These are phyloP conservation scores for Datisca glomerata DNA, from an alignment of 306 rosid genomes.

Conservation along the genomic window DNA sequence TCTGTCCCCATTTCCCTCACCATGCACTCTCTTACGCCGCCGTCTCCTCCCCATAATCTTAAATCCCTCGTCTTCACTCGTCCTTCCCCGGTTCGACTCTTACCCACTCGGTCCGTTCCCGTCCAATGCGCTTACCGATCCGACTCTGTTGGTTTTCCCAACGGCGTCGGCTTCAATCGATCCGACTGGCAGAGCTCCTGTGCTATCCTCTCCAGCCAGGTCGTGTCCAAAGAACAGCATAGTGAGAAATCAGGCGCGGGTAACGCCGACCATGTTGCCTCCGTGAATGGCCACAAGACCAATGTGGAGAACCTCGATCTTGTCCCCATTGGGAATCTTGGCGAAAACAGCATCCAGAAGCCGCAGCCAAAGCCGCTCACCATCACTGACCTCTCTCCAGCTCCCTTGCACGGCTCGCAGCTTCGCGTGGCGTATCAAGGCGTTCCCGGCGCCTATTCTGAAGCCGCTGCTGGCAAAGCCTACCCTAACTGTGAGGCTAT, in stretches of 20 bases:
- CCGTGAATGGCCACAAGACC: conserved; percentile 65
- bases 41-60: conserved; percentile 21
- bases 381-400: conserved; percentile 77
- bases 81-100: neutral
- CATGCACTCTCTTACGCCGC: conserved; percentile 55
- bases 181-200: conserved; percentile 92
- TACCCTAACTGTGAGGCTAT: conserved; percentile 94
- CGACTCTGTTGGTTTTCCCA: conserved; percentile 30
- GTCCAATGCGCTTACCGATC: conserved; percentile 37
- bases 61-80: conserved; percentile 6
- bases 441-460: conserved; percentile 96
- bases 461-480: conserved; percentile 92
- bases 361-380: conserved; percentile 49
- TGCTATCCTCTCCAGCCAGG: conserved; percentile 75
- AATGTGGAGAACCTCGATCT: conserved; percentile 38
- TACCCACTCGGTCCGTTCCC: conserved; percentile 11
- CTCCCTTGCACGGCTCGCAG: conserved; percentile 90
- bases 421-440: conserved; percentile 95
- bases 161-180: conserved; percentile 41
- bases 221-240: conserved; percentile 32
- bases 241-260: conserved; percentile 8
- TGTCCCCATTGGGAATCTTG: conserved; percentile 41
- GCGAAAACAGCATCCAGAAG: conserved; percentile 9
- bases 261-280: conserved; percentile 21
- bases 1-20: neutral